These are phyloP conservation scores for Oryza rufipogon DNA, from an alignment of 176 grass and related monocot species.

Conservation along the genomic window DNA sequence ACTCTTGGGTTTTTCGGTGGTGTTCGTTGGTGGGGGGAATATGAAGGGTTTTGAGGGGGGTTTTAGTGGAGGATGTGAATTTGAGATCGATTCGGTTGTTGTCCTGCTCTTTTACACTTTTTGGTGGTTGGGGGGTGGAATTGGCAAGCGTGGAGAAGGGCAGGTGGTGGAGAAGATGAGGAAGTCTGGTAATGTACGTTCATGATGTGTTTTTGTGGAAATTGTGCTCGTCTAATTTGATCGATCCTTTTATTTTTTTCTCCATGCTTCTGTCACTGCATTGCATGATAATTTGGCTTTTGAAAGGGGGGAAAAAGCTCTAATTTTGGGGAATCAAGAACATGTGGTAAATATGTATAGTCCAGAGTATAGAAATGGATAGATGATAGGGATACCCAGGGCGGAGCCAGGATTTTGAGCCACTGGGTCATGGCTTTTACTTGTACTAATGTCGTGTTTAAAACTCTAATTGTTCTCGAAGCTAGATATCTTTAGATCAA, in stretches of 20 bases:
- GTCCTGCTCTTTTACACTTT: not conserved
- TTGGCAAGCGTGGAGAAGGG: not conserved
- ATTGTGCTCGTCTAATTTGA: not conserved
- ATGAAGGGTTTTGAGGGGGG: slow-evolving; percentile 6
- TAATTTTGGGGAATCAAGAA: not conserved
- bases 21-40: not conserved
- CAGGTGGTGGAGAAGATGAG: not conserved
- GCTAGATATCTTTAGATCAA: too few species aligned
- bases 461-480: too few species aligned
- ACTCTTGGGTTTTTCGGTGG: not conserved
- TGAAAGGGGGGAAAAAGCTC: not conserved
- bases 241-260: slow-evolving; percentile 1
- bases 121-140: not conserved
- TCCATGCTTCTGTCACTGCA: slow-evolving; percentile 7
- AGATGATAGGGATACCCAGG: too few species aligned
- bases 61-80: not conserved
- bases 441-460: too few species aligned
- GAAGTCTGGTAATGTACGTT: not conserved
- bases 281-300: not conserved
- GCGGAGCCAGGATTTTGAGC: too few species aligned
- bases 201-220: not conserved
- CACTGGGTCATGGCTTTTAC: too few species aligned
- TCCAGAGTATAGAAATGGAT: not conserved
- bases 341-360: not conserved
- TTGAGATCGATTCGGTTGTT: slow-evolving; percentile 20